Percentiles rank a stretch among this genome's conserved stretches.
These are phyloP conservation scores for Hordeum pubiflorum DNA, from an alignment of 202 grass and related monocot species.

Conservation along the genomic window DNA sequence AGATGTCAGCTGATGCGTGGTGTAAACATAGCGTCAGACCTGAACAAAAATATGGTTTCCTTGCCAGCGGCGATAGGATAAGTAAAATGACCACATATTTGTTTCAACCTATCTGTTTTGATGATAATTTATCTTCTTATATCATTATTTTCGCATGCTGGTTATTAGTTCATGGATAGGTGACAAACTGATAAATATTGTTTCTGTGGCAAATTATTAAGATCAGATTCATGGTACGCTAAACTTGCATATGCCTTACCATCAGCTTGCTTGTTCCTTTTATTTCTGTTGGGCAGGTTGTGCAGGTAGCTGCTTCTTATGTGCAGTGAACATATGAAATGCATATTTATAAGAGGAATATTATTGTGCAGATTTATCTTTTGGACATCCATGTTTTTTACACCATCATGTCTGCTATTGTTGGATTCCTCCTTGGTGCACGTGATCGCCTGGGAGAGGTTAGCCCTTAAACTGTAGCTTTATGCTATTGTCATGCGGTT, in stretches of 20 bases:
- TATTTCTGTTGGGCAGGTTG: constrained; percentile 20
- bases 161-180: background rate
- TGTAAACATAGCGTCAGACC: background rate
- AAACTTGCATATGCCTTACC: background rate
- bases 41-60: background rate
- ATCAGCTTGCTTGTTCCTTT: background rate
- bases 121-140: background rate
- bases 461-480: constrained; percentile 18
- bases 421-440: constrained; percentile 84
- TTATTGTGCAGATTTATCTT: constrained; percentile 79
- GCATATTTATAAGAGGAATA: background rate
- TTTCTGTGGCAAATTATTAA: background rate
- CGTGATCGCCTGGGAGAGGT: constrained; percentile 89
- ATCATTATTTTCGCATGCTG: background rate
- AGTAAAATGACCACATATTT: background rate
- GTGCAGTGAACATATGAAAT: constrained; percentile 12
- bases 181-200: background rate
- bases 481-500: background rate
- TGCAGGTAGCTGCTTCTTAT: background rate
- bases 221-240: background rate
- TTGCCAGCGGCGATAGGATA: background rate
- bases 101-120: background rate
- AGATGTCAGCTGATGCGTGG: background rate
- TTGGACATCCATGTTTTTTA: constrained; percentile 92
- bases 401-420: constrained; percentile 77